phyloP scores from a whole-genome alignment of 345 rosid genomes.

The Xanthoceras sorbifolium region DNA sequence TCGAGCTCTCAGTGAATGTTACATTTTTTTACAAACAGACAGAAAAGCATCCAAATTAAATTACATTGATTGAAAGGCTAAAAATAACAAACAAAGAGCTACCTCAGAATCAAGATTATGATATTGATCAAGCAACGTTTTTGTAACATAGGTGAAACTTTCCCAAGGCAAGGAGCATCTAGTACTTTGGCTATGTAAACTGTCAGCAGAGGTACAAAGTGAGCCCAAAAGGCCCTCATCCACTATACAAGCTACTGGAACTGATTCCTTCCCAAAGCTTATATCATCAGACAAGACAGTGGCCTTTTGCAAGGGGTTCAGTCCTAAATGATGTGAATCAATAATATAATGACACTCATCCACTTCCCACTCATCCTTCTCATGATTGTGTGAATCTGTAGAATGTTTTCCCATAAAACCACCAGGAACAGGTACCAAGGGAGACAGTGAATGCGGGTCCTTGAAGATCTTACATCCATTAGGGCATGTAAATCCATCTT shows the following conservation, averaged over 20 bases:
- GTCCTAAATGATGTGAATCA: constrained; percentile 56
- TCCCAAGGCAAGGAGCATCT: constrained; percentile 69
- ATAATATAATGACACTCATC: constrained; percentile 90
- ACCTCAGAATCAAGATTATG: constrained; percentile 62
- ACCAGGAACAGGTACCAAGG: constrained; percentile 47
- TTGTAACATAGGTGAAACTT: constrained; percentile 66
- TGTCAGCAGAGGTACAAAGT: constrained; percentile 27
- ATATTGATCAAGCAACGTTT: constrained; percentile 56
- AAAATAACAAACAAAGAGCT: constrained; percentile 25
- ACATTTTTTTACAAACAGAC: neutral
- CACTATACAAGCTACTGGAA: constrained; percentile 71
- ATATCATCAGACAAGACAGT: constrained; percentile 70
- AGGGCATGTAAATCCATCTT: constrained; percentile 67
- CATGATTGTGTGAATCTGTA: constrained; percentile 29
- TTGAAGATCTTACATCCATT: constrained; percentile 72
- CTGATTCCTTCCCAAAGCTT: constrained; percentile 82
- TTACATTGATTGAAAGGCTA: constrained; percentile 8
- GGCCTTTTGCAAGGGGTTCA: constrained; percentile 44
- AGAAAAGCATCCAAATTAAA: neutral
- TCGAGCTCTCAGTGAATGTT: neutral
- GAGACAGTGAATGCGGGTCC: constrained; percentile 38
- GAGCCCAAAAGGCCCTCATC: constrained; percentile 59
- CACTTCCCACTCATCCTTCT: constrained; percentile 53
- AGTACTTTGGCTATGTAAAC: constrained; percentile 31
- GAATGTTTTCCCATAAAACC: constrained; percentile 26